phyloP scores from a whole-genome alignment of 73 alveolate species.

The Tetrahymena thermophila region DNA sequence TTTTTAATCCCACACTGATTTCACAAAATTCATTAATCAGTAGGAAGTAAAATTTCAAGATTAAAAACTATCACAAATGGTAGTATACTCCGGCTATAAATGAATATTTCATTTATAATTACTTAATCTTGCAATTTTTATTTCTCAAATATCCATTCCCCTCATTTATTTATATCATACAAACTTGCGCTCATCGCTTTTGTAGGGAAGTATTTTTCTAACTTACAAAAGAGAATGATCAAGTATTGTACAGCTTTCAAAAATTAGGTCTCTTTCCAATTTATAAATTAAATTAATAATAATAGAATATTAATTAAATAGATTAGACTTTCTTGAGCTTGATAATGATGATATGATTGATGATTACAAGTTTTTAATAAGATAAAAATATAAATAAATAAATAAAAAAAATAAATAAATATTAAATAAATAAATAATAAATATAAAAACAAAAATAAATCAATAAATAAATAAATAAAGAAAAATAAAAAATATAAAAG shows the following conservation, averaged over 20 bases:
- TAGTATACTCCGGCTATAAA: not conserved
- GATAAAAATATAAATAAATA: too few species aligned
- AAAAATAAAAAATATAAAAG: too few species aligned
- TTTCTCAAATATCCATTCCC: not conserved
- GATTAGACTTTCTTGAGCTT: not conserved
- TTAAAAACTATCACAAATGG: not conserved
- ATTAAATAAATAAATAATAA: too few species aligned
- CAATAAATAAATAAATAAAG: too few species aligned
- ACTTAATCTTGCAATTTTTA: not conserved
- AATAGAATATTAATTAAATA: not conserved
- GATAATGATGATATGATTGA: not conserved
- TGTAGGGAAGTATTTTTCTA: not conserved
- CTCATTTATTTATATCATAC: not conserved
- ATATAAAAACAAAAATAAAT: too few species aligned
- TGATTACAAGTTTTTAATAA: too few species aligned
- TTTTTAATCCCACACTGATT: not conserved
- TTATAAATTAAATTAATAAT: not conserved
- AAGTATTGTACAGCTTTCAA: not conserved
- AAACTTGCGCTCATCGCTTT: not conserved
- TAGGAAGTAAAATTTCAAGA: not conserved
- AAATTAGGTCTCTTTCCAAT: not conserved
- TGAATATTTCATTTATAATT: not conserved
- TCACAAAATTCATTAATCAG: not conserved
- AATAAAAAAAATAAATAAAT: too few species aligned
- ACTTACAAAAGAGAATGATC: not conserved